Evolutionary conservation across 345 rosid species (phyloP).

Genomic region (Eucalyptus lansdowneana): DNA sequence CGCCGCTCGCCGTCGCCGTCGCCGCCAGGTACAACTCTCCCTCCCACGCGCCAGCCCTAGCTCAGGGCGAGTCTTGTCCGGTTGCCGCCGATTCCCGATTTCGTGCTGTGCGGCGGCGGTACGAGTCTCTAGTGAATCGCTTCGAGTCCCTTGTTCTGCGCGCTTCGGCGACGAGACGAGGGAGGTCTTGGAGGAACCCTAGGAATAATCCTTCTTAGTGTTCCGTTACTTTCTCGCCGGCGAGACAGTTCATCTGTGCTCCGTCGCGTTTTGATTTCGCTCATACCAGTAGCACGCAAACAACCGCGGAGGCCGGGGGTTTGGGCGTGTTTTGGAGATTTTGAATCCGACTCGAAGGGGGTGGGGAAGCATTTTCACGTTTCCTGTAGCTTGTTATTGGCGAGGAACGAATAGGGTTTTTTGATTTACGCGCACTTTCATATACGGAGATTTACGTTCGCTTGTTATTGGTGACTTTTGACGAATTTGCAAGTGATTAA

Average conservation of each 20-base stretch:
- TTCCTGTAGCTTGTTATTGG: not conserved
- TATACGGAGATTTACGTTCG: not conserved
- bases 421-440: not conserved
- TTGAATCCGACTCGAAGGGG: not conserved
- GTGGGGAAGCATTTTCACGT: not conserved
- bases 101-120: constrained; percentile 14
- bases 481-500: not conserved
- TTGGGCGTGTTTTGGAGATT: not conserved
- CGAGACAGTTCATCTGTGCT: not conserved
- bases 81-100: not conserved
- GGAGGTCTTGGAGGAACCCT: not conserved
- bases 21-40: not conserved
- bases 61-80: not conserved
- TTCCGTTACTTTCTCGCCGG: not conserved
- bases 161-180: not conserved
- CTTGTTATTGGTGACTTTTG: not conserved
- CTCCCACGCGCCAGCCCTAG: not conserved
- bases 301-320: not conserved
- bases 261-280: not conserved
- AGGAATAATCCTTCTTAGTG: not conserved
- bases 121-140: not conserved
- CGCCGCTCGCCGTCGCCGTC: not conserved
- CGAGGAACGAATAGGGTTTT: not conserved
- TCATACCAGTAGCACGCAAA: not conserved
- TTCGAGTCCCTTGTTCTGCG: not conserved